Evolutionary conservation across 352 stramenopile species (phyloP).

Genomic region (Thraustotheca clavata): DNA sequence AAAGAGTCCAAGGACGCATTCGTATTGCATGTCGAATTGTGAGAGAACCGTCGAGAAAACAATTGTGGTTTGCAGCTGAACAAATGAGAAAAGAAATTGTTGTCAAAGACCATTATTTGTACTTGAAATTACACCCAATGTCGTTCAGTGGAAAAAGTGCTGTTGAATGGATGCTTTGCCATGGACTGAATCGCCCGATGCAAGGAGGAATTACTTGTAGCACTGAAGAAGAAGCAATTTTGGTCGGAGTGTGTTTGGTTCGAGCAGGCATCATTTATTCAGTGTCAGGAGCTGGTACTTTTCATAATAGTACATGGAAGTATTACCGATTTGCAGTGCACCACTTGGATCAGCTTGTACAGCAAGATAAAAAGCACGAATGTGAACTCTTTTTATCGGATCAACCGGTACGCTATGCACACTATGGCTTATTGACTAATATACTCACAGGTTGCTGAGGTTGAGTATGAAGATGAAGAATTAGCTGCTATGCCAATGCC

Average conservation of each 20-base stretch:
- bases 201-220: constrained; percentile 76
- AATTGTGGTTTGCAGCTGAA: constrained; percentile 76
- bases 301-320: constrained; percentile 77
- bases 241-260: constrained; percentile 64
- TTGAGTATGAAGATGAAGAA: constrained; percentile 18
- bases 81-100: constrained; percentile 75
- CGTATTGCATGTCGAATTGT: constrained; percentile 78
- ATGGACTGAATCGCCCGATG: constrained; percentile 78
- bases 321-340: constrained; percentile 84
- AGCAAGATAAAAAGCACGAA: constrained; percentile 32
- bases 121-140: constrained; percentile 69
- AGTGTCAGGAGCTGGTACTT: constrained; percentile 58
- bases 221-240: constrained; percentile 67
- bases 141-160: constrained; percentile 76
- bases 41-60: constrained; percentile 69
- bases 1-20: constrained; percentile 75
- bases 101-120: constrained; percentile 61
- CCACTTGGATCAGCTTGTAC: constrained; percentile 44
- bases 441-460: not conserved
- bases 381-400: constrained; percentile 8
- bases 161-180: constrained; percentile 78
- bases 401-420: not conserved
- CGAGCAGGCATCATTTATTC: constrained; percentile 61
- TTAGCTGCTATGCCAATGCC: not conserved
- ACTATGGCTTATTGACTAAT: not conserved